Conservation (phyloP, 2,329 filamentous ascomycete genomes). For the Paecilomyces sp. region DNA sequence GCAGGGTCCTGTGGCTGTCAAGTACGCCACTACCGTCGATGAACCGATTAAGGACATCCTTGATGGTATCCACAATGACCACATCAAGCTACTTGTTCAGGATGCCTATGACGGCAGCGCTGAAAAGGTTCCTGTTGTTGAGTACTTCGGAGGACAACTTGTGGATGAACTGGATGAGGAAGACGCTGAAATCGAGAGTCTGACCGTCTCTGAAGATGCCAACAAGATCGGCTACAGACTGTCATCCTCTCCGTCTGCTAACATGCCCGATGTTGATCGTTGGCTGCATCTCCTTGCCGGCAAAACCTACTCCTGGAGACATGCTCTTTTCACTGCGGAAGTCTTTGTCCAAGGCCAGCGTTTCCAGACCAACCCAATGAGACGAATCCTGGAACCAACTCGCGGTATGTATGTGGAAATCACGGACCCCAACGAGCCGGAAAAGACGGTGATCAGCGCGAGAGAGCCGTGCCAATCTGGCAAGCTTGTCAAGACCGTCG, state of each 20-base stretch:
- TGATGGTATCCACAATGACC: conserved; percentile 79
- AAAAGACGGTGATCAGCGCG: conserved; percentile 77
- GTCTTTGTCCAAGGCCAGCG: conserved; percentile 92
- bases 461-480: conserved; percentile 81
- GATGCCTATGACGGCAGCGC: conserved; percentile 75
- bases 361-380: conserved; percentile 95
- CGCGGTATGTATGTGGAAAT: conserved; percentile 89
- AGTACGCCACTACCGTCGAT: conserved; percentile 81
- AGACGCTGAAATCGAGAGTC: conserved; percentile 66
- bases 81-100: conserved; percentile 70
- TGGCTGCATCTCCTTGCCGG: conserved; percentile 90
- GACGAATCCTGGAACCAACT: conserved; percentile 79
- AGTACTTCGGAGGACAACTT: conserved; percentile 92
- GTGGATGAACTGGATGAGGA: conserved; percentile 62
- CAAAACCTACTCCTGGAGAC: conserved; percentile 79
- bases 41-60: conserved; percentile 94
- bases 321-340: conserved; percentile 88
- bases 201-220: conserved; percentile 72
- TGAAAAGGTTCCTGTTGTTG: conserved; percentile 70
- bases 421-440: conserved; percentile 68
- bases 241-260: conserved; percentile 63
- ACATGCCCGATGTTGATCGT: conserved; percentile 69
- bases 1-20: conserved; percentile 87
- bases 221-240: conserved; percentile 80
- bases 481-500: conserved; percentile 80